Conservation (phyloP, 2,329 filamentous ascomycete genomes). For the Apiospora saccharicola region DNA sequence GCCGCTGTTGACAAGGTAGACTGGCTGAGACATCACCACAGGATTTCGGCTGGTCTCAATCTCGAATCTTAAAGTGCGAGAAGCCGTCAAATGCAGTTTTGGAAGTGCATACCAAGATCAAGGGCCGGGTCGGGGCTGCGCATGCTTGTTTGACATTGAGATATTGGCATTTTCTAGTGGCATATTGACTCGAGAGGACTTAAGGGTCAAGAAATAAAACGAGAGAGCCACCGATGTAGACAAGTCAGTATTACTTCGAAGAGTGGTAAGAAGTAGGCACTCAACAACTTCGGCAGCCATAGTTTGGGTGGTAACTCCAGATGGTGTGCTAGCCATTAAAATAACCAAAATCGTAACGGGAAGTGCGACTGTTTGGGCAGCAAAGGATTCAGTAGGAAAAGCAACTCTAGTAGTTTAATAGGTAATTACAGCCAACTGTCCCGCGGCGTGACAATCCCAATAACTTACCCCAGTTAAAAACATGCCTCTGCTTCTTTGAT, state of each 20-base stretch:
- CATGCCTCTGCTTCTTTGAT: background rate
- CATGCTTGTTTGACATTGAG: background rate
- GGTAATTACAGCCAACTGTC: background rate
- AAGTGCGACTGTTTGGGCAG: background rate
- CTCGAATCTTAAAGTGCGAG: background rate
- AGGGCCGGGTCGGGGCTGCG: background rate
- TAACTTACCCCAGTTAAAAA: too few relatives aligned
- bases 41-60: background rate
- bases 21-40: background rate
- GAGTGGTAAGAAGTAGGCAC: background rate
- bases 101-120: background rate
- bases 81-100: background rate
- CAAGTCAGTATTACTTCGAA: background rate
- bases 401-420: background rate
- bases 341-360: background rate
- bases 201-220: background rate
- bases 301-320: background rate
- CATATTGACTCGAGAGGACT: background rate
- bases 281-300: too few relatives aligned
- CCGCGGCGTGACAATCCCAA: background rate
- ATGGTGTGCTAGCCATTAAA: background rate
- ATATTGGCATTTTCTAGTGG: background rate
- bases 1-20: background rate
- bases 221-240: background rate
- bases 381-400: constrained; percentile 4